Percentiles rank a stretch among this genome's conserved stretches.
These are phyloP conservation scores for Hypholoma fasciculare DNA, from an alignment of 768 basidiomycete genomes.

Conservation along the genomic window DNA sequence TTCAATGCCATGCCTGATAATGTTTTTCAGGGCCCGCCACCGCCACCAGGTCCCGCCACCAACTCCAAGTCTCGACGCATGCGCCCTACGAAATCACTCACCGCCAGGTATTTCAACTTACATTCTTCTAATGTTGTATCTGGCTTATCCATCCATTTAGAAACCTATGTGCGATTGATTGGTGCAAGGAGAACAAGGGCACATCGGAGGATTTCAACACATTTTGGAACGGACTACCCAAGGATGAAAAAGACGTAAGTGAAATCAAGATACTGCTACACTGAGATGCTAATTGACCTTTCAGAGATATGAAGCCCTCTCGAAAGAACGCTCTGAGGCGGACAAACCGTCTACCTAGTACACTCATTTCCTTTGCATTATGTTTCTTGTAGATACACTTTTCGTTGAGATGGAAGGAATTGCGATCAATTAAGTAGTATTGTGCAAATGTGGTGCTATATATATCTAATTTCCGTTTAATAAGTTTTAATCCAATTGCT, in stretches of 20 bases:
- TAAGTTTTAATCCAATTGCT: no score
- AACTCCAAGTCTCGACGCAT: background rate
- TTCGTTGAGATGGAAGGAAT: no score
- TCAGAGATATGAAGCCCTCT: background rate
- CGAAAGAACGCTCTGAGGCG: background rate
- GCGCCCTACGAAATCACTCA: background rate
- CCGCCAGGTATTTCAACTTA: background rate
- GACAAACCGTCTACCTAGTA: background rate
- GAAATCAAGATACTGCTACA: background rate
- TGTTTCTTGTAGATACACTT: no score
- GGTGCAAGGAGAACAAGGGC: conserved; percentile 1
- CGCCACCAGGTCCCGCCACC: background rate
- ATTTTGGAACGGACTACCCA: background rate
- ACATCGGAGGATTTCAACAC: background rate
- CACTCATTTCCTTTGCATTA: background rate
- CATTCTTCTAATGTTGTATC: background rate
- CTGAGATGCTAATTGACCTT: background rate
- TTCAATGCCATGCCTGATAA: background rate
- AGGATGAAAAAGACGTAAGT: background rate
- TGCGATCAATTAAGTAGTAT: no score
- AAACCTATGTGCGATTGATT: background rate
- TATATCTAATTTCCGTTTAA: no score
- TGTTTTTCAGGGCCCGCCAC: background rate
- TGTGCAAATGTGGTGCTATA: no score
- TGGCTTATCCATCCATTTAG: background rate